Evolutionary conservation across 73 alveolate species (phyloP).

Genomic region (Symbiodinium pilosum): DNA sequence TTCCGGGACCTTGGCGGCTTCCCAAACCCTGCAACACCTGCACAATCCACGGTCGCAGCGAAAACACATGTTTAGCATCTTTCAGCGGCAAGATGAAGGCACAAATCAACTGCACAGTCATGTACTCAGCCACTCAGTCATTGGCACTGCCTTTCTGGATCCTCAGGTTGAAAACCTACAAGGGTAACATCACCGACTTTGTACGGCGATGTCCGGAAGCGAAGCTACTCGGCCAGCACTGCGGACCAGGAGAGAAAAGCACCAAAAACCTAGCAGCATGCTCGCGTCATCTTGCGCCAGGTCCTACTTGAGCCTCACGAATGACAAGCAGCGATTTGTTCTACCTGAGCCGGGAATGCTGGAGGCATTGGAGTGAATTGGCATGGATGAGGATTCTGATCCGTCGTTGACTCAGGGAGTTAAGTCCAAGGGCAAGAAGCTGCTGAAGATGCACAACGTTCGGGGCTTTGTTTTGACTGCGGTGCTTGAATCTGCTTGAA

Average conservation of each 20-base stretch:
- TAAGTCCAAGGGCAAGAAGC: conserved; percentile 90
- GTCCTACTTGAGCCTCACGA: conserved; percentile 83
- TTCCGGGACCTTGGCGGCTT: too few relatives aligned
- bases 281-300: not conserved
- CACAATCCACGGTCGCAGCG: too few relatives aligned
- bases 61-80: not conserved
- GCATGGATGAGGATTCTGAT: not conserved
- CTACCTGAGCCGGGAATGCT: conserved; percentile 88
- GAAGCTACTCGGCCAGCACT: conserved; percentile 3
- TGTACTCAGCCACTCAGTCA: not conserved
- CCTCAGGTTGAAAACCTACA: conserved; percentile 83
- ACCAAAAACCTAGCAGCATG: too few relatives aligned
- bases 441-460: conserved; percentile 58
- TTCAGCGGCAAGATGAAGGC: not conserved
- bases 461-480: not conserved
- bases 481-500: not conserved
- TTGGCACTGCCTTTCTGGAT: not conserved
- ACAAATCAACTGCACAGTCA: not conserved
- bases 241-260: too few relatives aligned
- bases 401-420: conserved; percentile 89
- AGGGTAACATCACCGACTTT: conserved; percentile 94
- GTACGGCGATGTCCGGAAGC: conserved; percentile 83
- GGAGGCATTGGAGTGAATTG: conserved; percentile 20
- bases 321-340: conserved; percentile 61
- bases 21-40: too few relatives aligned